A percentile compares a stretch with the other conserved stretches of the same genome.
phyloP scores from a whole-genome alignment of 768 basidiomycete species.

The Lactarius pseudohatsudake region DNA sequence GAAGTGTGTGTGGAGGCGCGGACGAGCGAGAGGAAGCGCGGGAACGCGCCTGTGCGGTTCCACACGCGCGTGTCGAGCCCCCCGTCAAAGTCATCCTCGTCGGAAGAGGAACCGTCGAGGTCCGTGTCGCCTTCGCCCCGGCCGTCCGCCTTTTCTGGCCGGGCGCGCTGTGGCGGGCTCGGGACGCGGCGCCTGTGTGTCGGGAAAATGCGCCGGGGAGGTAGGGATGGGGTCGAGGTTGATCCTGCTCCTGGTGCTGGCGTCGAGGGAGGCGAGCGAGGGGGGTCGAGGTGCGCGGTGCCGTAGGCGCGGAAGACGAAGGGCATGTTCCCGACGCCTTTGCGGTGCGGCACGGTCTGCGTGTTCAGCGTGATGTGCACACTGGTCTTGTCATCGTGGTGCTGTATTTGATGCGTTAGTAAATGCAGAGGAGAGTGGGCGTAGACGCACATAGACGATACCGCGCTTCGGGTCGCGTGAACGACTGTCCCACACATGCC shows the following conservation, averaged over 20 bases:
- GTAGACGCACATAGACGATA: constrained; percentile 59
- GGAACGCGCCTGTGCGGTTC: constrained; percentile 34
- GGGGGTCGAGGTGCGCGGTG: constrained; percentile 27
- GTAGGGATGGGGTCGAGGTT: not conserved
- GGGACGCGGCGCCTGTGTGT: constrained; percentile 7
- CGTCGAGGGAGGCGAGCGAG: constrained; percentile 3
- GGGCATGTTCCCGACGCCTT: constrained; percentile 61
- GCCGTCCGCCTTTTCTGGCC: not conserved
- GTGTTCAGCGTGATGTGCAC: constrained; percentile 67
- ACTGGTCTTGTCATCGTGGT: constrained; percentile 50
- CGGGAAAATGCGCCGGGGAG: constrained; percentile 23
- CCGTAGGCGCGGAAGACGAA: constrained; percentile 53
- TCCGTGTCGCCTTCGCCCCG: constrained; percentile 19
- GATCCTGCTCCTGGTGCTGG: not conserved
- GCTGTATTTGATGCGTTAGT: constrained; percentile 38
- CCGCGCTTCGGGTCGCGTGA: constrained; percentile 44
- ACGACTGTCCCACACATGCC: constrained; percentile 53
- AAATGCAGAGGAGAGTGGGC: not conserved
- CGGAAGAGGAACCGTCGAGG: constrained; percentile 21
- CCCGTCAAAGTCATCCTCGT: constrained; percentile 26
- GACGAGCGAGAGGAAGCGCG: constrained; percentile 33
- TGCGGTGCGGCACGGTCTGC: constrained; percentile 49
- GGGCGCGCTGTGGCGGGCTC: not conserved
- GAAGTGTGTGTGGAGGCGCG: constrained; percentile 25
- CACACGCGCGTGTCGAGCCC: constrained; percentile 32